phyloP scores from a whole-genome alignment of 1,139 yeast genomes.

The Meyerozyma elateridarum region DNA sequence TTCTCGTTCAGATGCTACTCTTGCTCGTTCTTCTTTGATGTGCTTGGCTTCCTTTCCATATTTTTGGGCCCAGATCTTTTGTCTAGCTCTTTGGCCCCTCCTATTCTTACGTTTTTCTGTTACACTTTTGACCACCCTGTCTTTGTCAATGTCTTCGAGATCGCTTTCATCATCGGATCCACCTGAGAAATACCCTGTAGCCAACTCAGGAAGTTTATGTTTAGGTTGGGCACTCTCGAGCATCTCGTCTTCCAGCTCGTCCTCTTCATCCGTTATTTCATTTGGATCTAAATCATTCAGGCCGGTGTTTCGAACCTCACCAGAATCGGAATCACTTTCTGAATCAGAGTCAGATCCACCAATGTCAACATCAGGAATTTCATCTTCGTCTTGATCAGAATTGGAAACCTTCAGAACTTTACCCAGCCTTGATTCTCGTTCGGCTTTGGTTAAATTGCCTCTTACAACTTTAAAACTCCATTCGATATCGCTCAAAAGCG shows the following conservation, averaged over 20 bases:
- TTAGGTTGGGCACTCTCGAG: too few relatives aligned
- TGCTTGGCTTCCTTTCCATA: slow-evolving; percentile 86
- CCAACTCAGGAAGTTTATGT: slow-evolving; percentile 60
- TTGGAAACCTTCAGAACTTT: not conserved
- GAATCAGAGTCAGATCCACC: slow-evolving; percentile 9
- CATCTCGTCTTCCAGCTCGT: slow-evolving; percentile 31
- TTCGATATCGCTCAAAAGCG: slow-evolving; percentile 44
- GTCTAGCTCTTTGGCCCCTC: slow-evolving; percentile 96
- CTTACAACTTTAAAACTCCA: slow-evolving; percentile 56
- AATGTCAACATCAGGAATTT: slow-evolving; percentile 10
- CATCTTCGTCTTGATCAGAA: slow-evolving; percentile 5
- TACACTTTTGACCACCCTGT: slow-evolving; percentile 53
- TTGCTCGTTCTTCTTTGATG: slow-evolving; percentile 56
- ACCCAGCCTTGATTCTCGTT: too few relatives aligned
- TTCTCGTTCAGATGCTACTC: slow-evolving; percentile 51
- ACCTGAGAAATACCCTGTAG: slow-evolving; percentile 79
- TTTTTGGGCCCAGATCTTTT: slow-evolving; percentile 91
- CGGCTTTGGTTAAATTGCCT: slow-evolving; percentile 50
- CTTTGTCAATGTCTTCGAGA: slow-evolving; percentile 50
- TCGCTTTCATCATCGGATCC: slow-evolving; percentile 57
- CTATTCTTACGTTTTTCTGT: slow-evolving; percentile 68
- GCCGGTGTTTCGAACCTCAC: slow-evolving; percentile 41
- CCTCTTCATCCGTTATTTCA: slow-evolving; percentile 24
- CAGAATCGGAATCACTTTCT: slow-evolving; percentile 32
- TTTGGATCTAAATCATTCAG: slow-evolving; percentile 31